Base-by-base conservation (phyloP, 768 basidiomycete genomes). In the Sporobolomyces pararoseus region DNA sequence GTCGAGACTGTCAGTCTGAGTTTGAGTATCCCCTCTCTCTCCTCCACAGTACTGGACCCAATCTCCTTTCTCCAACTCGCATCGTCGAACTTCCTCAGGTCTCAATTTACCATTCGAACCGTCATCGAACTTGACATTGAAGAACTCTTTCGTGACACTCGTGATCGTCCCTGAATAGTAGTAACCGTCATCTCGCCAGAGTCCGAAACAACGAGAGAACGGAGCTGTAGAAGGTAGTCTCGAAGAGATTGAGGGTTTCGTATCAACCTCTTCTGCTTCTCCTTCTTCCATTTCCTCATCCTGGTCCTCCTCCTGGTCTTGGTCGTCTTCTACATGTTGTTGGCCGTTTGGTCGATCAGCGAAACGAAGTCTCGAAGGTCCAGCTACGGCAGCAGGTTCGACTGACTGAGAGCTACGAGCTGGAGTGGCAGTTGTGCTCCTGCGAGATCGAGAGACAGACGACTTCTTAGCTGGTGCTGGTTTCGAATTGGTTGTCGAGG, bases 51-150 rank as follows among this genome's bases (percentile, higher is more conserved):
- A 50, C 46, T 84, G 79, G 37, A 89, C 85, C 60, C 84, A 79
- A 75, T 91, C 90, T 13, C 85, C 87, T 9, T 80, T 77, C 34
- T 78, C 78, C 35, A 88, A 78, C 39, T 83, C 80, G 74, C 82
- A 83, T 9, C 75, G 76, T 35, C 89, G 85, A 76, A 91, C 81
- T 44, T 85, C 81, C 29, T 83, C 81, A 21, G 85, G 71, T 34
- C 80, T 82, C 44, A 89, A 81, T 2, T 76, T 76, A 25, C 80
- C 83, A 25, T 82, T 78, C 2, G 83, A 83, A 4, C 76, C 79
- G 76, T 91, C 89, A 75, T 90, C 89, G 76, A 90, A 91, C n/a
- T 80, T 79, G 73, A 91, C 78, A 32, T 75, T 59, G 77, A 85
- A 87, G 47, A 71, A 77, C 4, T 75, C 77, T 37, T 75, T 46